These are phyloP conservation scores for Botrytis tulipae DNA, from an alignment of 2,329 filamentous ascomycete species.

Conservation along the genomic window DNA sequence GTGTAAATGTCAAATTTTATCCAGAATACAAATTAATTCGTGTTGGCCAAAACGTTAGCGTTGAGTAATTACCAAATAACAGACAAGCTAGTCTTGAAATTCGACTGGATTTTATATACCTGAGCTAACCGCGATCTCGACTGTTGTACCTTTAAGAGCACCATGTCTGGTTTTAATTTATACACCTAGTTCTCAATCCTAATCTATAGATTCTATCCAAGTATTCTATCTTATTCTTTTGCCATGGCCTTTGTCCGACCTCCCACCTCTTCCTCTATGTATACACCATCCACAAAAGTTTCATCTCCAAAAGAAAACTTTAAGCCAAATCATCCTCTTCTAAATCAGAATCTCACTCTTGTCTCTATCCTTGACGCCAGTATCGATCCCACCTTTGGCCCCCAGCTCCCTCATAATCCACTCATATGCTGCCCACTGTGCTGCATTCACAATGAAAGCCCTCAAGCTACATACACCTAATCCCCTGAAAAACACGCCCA, in stretches of 20 bases:
- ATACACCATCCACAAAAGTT: background rate
- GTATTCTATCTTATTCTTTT: background rate
- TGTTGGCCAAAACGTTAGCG: background rate
- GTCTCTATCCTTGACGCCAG: background rate
- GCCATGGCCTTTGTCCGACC: too few relatives aligned
- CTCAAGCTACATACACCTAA: conserved; percentile 78
- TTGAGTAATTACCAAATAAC: background rate
- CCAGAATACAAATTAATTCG: background rate
- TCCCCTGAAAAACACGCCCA: conserved; percentile 67
- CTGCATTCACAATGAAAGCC: conserved; percentile 90
- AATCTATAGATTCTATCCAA: background rate
- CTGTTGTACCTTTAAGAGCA: background rate
- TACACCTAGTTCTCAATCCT: background rate
- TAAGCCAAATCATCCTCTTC: background rate
- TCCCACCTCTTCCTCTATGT: background rate
- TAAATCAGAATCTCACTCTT: conserved; percentile 13
- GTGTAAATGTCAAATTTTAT: background rate
- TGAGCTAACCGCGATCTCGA: too few relatives aligned
- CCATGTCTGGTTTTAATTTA: background rate
- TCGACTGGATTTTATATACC: background rate
- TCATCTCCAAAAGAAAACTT: too few relatives aligned
- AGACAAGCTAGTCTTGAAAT: background rate
- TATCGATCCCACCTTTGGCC: conserved; percentile 23
- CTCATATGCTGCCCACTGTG: conserved; percentile 91
- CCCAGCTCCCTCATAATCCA: conserved; percentile 68